Base-by-base conservation (phyloP, 768 basidiomycete genomes). In the Saitozyma podzolica region DNA sequence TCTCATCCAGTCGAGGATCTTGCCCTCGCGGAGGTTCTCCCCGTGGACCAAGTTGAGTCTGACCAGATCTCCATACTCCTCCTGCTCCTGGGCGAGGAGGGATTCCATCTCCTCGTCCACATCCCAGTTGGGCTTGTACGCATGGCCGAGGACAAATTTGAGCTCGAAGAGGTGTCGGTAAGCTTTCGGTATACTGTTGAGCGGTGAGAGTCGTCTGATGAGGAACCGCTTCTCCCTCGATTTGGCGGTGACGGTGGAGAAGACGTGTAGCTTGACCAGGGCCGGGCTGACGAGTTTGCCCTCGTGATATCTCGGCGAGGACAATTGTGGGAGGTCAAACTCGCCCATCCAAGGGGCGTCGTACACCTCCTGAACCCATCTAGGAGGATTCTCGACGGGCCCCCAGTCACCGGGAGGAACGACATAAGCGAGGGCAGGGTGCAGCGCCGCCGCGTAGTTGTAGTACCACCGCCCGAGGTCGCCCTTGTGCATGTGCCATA, bases 231-330 rank as follows among this genome's bases (percentile, higher is more conserved):
- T 47, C 51, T 47, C 43, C 19, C 39, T 39, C 17, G 29, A 40
- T 57, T 54, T 50, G 16, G 58, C 19, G 3, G 55, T 48, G 19
- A 63, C 51, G n/a, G 61, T 68, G 20, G 67, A 68, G 49, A 68
- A 72, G 48, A 72, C 62, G 56, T 72, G 67, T 11, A 72, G 45
- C 54, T 65, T 65, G 50, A 65, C 17, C 19, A 65, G 60, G 17
- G 54, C 59, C 29, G 64, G 64, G 4, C 53, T 56, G 47, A 54
- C 42, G 19, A 58, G 43, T 13, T 29, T 43, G 8, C 55, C 55
- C 40, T 14, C 17, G 14, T 40, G 40, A 42, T 45, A 56, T n/a
- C 16, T 19, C 14, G 67, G 67, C 10, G 17, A 17, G 13, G 67
- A 58, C 8, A 69, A 42, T 20, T 47, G 17, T n/a, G 67, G 67